Percentiles rank a stretch among this genome's conserved stretches.
These are phyloP conservation scores for Sungouiella thailandica DNA, from an alignment of 805 yeast genomes.

Conservation along the genomic window DNA sequence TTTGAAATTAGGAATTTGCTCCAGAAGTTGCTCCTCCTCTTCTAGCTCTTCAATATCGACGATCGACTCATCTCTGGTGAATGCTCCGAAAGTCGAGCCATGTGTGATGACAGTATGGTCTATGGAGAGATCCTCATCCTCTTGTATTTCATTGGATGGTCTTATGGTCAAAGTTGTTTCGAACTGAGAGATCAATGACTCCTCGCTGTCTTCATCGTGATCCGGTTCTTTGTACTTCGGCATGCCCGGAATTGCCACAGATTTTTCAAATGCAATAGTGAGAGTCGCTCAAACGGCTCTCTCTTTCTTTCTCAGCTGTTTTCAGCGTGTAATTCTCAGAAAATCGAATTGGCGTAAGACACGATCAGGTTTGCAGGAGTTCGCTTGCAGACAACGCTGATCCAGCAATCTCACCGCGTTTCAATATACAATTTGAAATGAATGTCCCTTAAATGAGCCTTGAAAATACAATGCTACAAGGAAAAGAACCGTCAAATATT, in stretches of 20 bases:
- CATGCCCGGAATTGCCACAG: too few relatives aligned
- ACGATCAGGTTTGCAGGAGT: not conserved
- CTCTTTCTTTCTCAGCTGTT: too few relatives aligned
- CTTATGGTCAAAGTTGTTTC: conserved; percentile 40
- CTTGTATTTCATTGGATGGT: conserved; percentile 32
- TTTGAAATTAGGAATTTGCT: conserved; percentile 34
- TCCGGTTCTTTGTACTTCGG: conserved; percentile 4
- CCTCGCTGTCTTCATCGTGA: conserved; percentile 12
- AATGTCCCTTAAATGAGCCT: too few relatives aligned
- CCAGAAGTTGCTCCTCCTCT: conserved; percentile 30
- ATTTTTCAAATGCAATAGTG: too few relatives aligned
- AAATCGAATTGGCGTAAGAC: not conserved
- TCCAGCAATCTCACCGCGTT: too few relatives aligned
- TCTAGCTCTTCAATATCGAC: conserved; percentile 32
- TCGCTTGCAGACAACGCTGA: too few relatives aligned
- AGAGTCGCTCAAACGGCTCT: too few relatives aligned
- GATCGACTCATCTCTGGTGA: conserved; percentile 27
- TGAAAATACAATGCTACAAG: too few relatives aligned
- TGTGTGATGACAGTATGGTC: conserved; percentile 33
- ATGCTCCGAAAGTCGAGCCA: conserved; percentile 22
- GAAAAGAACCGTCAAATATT: too few relatives aligned
- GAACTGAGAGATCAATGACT: conserved; percentile 29
- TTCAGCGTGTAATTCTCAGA: too few relatives aligned
- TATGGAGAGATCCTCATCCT: conserved; percentile 32
- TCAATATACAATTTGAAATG: too few relatives aligned